Evolutionary conservation across 2,329 filamentous ascomycete genomes (phyloP).

Genomic region (Alternaria sp.): DNA sequence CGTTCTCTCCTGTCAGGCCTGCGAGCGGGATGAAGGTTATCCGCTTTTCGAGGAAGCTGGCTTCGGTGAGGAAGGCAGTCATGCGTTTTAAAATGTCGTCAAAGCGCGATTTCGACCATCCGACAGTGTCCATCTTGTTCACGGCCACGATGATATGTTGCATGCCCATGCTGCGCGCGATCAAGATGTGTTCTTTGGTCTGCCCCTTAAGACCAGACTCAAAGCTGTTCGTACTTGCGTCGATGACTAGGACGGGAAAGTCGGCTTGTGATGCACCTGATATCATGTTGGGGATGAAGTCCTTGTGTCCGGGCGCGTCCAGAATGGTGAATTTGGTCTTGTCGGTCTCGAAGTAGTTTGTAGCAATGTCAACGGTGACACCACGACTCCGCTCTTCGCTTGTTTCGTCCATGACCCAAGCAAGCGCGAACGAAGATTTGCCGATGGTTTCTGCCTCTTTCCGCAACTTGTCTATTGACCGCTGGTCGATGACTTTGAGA

Average conservation of each 20-base stretch:
- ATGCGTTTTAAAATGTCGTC: constrained; percentile 85
- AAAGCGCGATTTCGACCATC: constrained; percentile 83
- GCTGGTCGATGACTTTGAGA: constrained; percentile 83
- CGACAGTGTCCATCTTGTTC: constrained; percentile 90
- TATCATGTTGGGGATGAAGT: constrained; percentile 99
- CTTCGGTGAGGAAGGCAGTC: constrained; percentile 78
- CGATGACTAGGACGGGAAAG: constrained; percentile 92
- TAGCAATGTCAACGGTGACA: constrained; percentile 96
- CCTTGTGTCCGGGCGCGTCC: constrained; percentile 90
- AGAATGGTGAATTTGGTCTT: constrained; percentile 89
- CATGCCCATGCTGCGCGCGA: constrained; percentile 89
- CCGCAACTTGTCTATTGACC: constrained; percentile 85
- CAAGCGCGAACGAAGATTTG: constrained; percentile 93
- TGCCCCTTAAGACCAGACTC: constrained; percentile 93
- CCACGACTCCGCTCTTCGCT: constrained; percentile 87
- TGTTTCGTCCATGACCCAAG: constrained; percentile 95
- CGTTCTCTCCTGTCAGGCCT: constrained; percentile 86
- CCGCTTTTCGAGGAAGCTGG: constrained; percentile 82
- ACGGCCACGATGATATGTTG: constrained; percentile 87
- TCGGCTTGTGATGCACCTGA: constrained; percentile 95
- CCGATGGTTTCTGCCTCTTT: constrained; percentile 90
- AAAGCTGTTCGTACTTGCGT: constrained; percentile 87
- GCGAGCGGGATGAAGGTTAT: constrained; percentile 89
- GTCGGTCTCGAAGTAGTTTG: constrained; percentile 90
- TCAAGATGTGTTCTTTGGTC: constrained; percentile 88